Evolutionary conservation across 192 early-diverging fungal species (phyloP), one percentile per base, ranked within the genome.

Genomic region (Linnemannia exigua): DNA sequence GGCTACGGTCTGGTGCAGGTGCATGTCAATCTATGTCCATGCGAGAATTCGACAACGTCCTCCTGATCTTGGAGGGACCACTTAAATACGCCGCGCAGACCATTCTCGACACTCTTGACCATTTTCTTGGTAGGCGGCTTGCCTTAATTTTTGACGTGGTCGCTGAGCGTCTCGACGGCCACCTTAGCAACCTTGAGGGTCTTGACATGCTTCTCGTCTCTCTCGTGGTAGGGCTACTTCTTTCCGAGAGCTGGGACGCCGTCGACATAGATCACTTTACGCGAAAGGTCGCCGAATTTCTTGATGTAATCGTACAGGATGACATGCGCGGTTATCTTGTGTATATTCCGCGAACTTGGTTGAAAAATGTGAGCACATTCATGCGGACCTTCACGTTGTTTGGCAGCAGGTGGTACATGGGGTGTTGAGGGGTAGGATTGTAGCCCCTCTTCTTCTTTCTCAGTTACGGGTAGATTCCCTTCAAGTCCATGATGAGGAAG

Each of bases 201-300:
- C 75, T 67, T 63, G 51, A 46, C 15, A 14, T 19, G 51, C 7
- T 41, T 75, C 52, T 41, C 37, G 52, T 63, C 15, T 20, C 61
- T 16, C 38, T 67, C 25, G 63, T n/a, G 75, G 31, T 76, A 44
- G 36, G 75, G 67, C 25, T 76, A 61, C 28, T 68, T 66, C 46
- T 76, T 76, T 44, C 67, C 75, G 41, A 76, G 41, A 67, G 75
- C 63, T 20, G 75, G 61, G 38, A 7, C 19, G 61, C 75, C 75
- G 61, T 76, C 75, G 44, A 76, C 63, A 48, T 76, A 76, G 46
- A 67, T 67, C 28, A 61, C 63, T 50, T 54, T 73, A 17, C 50
- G 50, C 25, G 44, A 67, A 44, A 63, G 41, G 31, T 76, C 22
- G 25, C 75, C 75, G 44, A 20, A 76, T 8, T 63, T 75, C 8